phyloP scores from a whole-genome alignment of 495 filamentous ascomycete genomes.

The Acidiella bohemica region DNA sequence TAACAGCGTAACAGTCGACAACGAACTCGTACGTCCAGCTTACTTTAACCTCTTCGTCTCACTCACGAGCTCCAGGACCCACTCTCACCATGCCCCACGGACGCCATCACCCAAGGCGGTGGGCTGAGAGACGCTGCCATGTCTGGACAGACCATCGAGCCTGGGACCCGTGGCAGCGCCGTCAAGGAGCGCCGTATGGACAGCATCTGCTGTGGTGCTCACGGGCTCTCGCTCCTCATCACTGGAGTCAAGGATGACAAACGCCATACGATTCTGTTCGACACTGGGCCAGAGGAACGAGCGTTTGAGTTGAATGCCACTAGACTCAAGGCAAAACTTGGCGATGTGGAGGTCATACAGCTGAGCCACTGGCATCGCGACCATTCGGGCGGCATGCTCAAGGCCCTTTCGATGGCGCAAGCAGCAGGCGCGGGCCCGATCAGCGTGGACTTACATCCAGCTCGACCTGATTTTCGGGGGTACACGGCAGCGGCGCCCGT shows the following conservation, averaged over 20 bases:
- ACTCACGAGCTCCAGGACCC: slow-evolving; percentile 28
- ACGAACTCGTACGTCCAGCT: slow-evolving; percentile 34
- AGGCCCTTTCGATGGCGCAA: slow-evolving; percentile 37
- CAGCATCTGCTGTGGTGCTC: slow-evolving; percentile 46
- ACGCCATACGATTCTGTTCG: slow-evolving; percentile 45
- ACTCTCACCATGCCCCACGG: slow-evolving; percentile 35
- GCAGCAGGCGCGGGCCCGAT: slow-evolving; percentile 23
- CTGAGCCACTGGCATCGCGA: slow-evolving; percentile 51
- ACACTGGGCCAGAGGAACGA: slow-evolving; percentile 45
- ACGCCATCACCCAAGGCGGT: slow-evolving; percentile 23
- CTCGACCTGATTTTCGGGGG: slow-evolving; percentile 42
- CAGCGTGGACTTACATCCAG: slow-evolving; percentile 42
- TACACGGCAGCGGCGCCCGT: slow-evolving; percentile 31
- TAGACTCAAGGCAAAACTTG: slow-evolving; percentile 36
- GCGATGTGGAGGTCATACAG: slow-evolving; percentile 27
- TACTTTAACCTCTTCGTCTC: too few species aligned
- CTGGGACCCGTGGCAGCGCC: slow-evolving; percentile 27
- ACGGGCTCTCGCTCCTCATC: slow-evolving; percentile 45
- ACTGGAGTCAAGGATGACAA: slow-evolving; percentile 40
- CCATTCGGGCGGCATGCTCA: slow-evolving; percentile 43
- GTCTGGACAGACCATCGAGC: slow-evolving; percentile 25
- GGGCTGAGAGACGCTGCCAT: slow-evolving; percentile 27
- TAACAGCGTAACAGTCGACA: slow-evolving; percentile 38
- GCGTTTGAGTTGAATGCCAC: slow-evolving; percentile 42
- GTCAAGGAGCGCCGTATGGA: slow-evolving; percentile 39